A percentile compares a stretch with the other conserved stretches of the same genome.
Conservation (phyloP, 495 filamentous ascomycete species). For the Pyronema omphalodes region DNA sequence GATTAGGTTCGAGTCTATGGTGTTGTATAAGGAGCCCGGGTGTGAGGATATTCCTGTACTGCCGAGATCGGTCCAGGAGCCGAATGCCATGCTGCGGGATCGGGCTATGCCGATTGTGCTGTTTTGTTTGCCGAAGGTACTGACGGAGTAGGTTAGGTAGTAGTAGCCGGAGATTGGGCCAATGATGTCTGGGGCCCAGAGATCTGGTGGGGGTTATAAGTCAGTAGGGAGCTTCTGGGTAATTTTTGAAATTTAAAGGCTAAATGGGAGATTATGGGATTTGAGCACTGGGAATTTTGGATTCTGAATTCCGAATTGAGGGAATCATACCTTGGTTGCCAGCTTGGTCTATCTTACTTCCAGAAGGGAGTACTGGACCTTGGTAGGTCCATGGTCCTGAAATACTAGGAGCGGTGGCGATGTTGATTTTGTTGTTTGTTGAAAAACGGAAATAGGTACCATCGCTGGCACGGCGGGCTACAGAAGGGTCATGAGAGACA, state of each 20-base stretch:
- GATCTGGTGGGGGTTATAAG: background rate
- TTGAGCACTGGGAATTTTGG: too few relatives aligned
- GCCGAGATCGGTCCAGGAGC: constrained; percentile 42
- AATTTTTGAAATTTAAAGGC: background rate
- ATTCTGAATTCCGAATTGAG: too few relatives aligned
- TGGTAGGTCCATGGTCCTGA: constrained; percentile 45
- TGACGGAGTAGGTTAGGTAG: constrained; percentile 56
- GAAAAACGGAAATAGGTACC: constrained; percentile 58
- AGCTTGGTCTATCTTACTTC: constrained; percentile 35
- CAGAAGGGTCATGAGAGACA: constrained; percentile 40
- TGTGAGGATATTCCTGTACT: constrained; percentile 32
- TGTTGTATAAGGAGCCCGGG: constrained; percentile 38
- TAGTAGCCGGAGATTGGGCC: constrained; percentile 35
- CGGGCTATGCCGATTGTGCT: constrained; percentile 51
- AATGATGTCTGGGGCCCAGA: constrained; percentile 48
- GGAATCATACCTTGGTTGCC: constrained; percentile 27
- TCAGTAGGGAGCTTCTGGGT: background rate
- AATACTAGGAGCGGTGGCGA: constrained; percentile 38
- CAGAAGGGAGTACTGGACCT: constrained; percentile 38
- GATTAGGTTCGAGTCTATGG: constrained; percentile 51
- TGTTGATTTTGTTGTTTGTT: constrained; percentile 41
- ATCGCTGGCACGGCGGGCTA: constrained; percentile 43
- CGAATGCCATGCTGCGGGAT: constrained; percentile 39
- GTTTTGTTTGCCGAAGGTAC: constrained; percentile 42
- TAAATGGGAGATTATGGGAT: background rate